Percentiles rank a stretch among this genome's conserved stretches.
Conservation (phyloP, 306 rosid species). For the Lathyrus oleraceus region DNA sequence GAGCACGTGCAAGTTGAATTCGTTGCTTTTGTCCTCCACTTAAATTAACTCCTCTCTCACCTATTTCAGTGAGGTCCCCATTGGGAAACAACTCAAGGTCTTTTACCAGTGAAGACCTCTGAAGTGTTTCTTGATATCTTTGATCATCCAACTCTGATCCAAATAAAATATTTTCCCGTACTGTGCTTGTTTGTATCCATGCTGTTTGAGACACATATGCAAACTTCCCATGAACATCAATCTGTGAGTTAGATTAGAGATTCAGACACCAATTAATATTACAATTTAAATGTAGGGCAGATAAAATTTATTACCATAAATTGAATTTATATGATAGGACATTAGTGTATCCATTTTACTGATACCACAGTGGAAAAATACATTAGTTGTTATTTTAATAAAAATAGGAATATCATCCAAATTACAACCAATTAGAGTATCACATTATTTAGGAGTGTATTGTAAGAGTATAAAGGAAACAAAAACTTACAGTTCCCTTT, state of each 20-base stretch:
- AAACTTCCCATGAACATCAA: no score
- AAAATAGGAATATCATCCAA: background rate
- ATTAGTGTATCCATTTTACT: background rate
- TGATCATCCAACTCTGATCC: no score
- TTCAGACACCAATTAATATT: background rate
- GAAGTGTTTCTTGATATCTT: no score
- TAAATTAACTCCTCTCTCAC: no score
- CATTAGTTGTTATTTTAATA: background rate
- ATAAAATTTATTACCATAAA: background rate
- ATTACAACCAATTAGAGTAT: background rate
- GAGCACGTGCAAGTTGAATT: no score
- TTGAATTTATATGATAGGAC: background rate
- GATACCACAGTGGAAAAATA: background rate
- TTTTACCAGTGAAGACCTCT: no score
- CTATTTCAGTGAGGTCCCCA: no score
- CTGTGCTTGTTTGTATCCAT: no score
- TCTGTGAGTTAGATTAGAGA: background rate
- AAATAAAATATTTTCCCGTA: no score
- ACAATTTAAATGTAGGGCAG: background rate
- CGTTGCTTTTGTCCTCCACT: no score
- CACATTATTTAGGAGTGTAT: background rate
- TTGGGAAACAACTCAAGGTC: no score
- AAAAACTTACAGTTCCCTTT: constrained; percentile 21
- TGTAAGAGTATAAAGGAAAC: background rate
- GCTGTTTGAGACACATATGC: no score